Evolutionary conservation across 208 protist species (phyloP), one percentile per base, ranked within the genome.

Genomic region (Crithidia fasciculata): DNA sequence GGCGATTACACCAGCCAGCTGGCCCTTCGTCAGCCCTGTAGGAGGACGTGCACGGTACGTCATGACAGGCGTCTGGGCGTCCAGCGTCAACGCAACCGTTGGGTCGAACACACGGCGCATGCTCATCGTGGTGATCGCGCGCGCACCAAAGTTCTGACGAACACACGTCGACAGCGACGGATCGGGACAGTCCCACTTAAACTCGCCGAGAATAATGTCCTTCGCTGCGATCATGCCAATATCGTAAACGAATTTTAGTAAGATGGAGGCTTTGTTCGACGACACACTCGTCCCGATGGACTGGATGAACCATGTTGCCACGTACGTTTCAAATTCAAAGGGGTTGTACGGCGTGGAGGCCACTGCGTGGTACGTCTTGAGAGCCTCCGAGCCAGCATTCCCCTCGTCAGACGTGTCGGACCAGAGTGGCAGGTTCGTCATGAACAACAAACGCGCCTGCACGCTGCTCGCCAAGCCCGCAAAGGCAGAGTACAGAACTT

Each of bases 361-460:
- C n/a, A 16, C 15, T 0, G 44, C 40, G 43, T 84, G 79, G 60
- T 78, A 83, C 28, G 44, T 28, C 49, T 43, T 16, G 16, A 86
- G 53, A 2, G 65, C 69, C 37, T 37, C 39, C 3, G 36, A 72
- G 0, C 19, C 40, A 10, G 68, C 57, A 16, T 76, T 43, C 7
- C 68, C 59, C 0, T 5, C 16, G 15, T 39, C 43, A 3, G 72
- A 74, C 4, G 43, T 67, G 57, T 88, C 75, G 19, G 41, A 76
- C 86, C 83, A 88, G 18, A 82, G 70, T 6, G 83, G 86, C 70
- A 91, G 65, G 63, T 74, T 88, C 16, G 61, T 85, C 39, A 85
- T 10, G 43, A 82, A 68, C 18, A 84, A 55, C 18, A 87, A 39
- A 2, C 83, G 80, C 16, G 54, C 52, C 62, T 75, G 73, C 63